phyloP scores from a whole-genome alignment of 2,329 filamentous ascomycete species.

The Verticillium nubilum region DNA sequence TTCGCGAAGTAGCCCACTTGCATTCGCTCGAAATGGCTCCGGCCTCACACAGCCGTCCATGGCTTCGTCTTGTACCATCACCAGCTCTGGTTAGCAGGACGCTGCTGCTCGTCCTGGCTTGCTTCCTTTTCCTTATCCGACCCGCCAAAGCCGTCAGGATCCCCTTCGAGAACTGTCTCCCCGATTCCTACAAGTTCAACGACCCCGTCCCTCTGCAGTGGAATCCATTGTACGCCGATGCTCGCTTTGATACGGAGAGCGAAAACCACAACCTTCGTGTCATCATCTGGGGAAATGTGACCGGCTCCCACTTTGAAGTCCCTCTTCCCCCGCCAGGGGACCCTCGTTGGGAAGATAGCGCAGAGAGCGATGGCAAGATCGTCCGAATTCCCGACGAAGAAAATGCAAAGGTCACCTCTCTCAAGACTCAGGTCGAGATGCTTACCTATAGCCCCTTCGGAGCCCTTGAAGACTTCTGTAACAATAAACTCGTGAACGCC shows the following conservation, averaged over 20 bases:
- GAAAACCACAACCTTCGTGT: slow-evolving; percentile 63
- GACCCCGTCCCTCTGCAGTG: slow-evolving; percentile 68
- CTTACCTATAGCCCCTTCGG: slow-evolving; percentile 70
- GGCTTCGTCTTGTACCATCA: neutral
- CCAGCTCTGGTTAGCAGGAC: neutral
- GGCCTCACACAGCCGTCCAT: neutral
- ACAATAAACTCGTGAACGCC: slow-evolving; percentile 49
- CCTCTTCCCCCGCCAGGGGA: slow-evolving; percentile 55
- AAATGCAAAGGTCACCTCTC: slow-evolving; percentile 62
- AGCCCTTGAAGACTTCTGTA: slow-evolving; percentile 59
- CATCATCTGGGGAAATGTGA: slow-evolving; percentile 87
- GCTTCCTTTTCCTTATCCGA: slow-evolving; percentile 23
- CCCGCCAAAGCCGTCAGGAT: slow-evolving; percentile 61
- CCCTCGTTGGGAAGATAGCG: slow-evolving; percentile 56
- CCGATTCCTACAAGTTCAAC: slow-evolving; percentile 50
- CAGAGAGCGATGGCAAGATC: slow-evolving; percentile 70
- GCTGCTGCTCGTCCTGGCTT: slow-evolving; percentile 32
- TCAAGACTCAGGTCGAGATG: slow-evolving; percentile 66
- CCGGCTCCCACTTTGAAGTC: slow-evolving; percentile 58
- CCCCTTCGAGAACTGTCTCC: slow-evolving; percentile 79
- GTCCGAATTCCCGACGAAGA: slow-evolving; percentile 44
- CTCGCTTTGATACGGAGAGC: slow-evolving; percentile 60
- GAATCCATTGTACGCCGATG: slow-evolving; percentile 68
- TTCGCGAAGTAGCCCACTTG: slow-evolving; percentile 1
- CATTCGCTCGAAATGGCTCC: slow-evolving; percentile 4